Conservation (phyloP, 2,329 filamentous ascomycete genomes). For the Sarocladium kiliense region DNA sequence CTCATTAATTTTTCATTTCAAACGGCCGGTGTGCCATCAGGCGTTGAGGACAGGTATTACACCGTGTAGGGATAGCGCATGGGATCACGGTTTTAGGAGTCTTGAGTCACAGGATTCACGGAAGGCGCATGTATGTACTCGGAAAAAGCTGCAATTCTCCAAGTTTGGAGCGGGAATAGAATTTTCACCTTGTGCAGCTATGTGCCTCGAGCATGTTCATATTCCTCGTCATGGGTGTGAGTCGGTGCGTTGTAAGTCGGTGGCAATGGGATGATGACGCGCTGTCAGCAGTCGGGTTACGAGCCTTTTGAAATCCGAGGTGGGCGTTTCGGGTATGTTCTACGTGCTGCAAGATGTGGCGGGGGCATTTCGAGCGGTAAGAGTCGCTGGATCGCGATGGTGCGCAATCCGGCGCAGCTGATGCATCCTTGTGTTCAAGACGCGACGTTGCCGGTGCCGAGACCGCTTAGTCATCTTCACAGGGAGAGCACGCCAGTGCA, state of each 20-base stretch:
- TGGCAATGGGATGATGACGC: constrained; percentile 1
- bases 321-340: neutral
- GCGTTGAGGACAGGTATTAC: neutral
- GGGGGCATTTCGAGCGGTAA: neutral
- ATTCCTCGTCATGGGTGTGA: neutral
- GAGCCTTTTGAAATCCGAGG: neutral
- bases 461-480: constrained; percentile 5
- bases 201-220: neutral
- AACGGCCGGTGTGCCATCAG: neutral
- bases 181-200: neutral
- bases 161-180: constrained; percentile 1
- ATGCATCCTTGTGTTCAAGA: constrained; percentile 4
- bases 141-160: neutral
- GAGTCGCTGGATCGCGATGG: neutral
- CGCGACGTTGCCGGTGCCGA: neutral
- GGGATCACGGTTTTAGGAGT: neutral
- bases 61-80: constrained; percentile 5
- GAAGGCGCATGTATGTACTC: neutral
- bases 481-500: neutral
- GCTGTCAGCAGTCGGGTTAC: neutral
- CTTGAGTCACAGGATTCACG: neutral
- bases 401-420: neutral
- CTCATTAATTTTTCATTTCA: neutral
- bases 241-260: neutral
- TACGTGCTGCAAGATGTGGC: neutral